Evolutionary conservation across 2,329 filamentous ascomycete genomes (phyloP), one percentile per base, ranked within the genome.

Genomic region (Malbranchea cinnamomea): DNA sequence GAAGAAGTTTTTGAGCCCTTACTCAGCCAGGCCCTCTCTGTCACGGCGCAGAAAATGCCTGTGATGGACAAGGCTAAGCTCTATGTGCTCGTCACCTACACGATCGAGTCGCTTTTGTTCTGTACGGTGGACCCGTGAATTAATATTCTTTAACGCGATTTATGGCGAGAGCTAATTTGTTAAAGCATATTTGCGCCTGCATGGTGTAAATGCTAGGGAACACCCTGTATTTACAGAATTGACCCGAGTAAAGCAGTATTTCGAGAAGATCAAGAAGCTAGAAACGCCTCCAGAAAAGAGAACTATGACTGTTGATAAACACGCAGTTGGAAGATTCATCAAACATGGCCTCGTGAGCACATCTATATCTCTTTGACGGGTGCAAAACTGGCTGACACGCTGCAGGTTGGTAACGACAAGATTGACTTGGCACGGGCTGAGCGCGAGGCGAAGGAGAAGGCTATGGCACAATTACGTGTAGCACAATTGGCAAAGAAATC

Each of bases 51-150:
- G 32, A 83, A 83, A 49, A 65, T 95, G 16, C 85, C 87, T 2
- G 66, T 95, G n/a, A 67, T 98, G 37, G 87, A 95, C 62, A 85
- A 83, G 59, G 84, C 89, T 5, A 94, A 95, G 59, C 73, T 94
- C 36, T 83, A 91, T 50, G 76, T 89, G n/a, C 65, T 92, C 12
- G 67, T 77, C 30, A 78, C 83, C 11, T 98, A 95, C 53, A 71
- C 85, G 0, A 76, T 98, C 39, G 87, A 95, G 48, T 91, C 85
- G 1, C 62, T 93, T 6, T 60, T 98, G 5, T 95, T 92, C 55
- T 79, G 80, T 84, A 57, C 39, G 71, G 49, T 12, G 18, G 8
- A 9, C 9, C 5, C n/a, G 11, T 13, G 24, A n/a, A 8, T 9
- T 30, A 7, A 23, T n/a, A 4, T 17, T 11, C 9, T 26, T 5